A percentile compares a stretch with the other conserved stretches of the same genome.
These are phyloP conservation scores for Dothiorella sarmentorum DNA, from an alignment of 2,329 filamentous ascomycete species.

Conservation along the genomic window DNA sequence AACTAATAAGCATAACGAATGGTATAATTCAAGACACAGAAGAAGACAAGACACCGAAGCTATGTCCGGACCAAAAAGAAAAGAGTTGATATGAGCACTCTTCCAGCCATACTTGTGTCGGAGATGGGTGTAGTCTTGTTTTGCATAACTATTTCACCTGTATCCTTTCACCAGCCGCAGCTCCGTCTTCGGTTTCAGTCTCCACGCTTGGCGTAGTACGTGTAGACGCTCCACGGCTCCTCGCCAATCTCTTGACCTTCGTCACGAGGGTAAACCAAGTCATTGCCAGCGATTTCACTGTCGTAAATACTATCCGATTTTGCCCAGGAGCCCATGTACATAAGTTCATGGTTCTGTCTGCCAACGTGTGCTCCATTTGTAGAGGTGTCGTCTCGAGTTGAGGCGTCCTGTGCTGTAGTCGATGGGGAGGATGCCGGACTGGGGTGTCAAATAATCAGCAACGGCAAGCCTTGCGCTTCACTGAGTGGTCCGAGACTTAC, in stretches of 20 bases:
- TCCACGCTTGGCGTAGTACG: background rate
- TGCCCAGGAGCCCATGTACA: background rate
- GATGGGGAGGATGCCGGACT: background rate
- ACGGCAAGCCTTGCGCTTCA: background rate
- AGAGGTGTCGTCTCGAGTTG: background rate
- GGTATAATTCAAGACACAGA: too few relatives aligned
- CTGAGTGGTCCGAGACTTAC: background rate
- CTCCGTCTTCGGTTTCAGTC: too few relatives aligned
- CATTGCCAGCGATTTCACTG: background rate
- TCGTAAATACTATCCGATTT: background rate
- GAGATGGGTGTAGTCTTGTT: too few relatives aligned
- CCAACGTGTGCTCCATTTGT: background rate
- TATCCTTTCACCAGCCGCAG: too few relatives aligned
- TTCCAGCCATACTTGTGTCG: too few relatives aligned
- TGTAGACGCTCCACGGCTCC: background rate
- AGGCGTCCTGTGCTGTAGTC: background rate
- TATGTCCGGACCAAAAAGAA: too few relatives aligned
- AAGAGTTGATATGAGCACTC: too few relatives aligned
- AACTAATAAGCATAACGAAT: too few relatives aligned
- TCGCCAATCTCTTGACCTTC: background rate
- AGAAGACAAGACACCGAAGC: too few relatives aligned
- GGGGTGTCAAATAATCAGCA: background rate
- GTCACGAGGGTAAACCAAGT: background rate
- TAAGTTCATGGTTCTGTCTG: background rate
- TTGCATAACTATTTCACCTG: too few relatives aligned